A percentile compares a stretch with the other conserved stretches of the same genome.
These are phyloP conservation scores for Amoebophrya sp. DNA, from an alignment of 169 alveolate species.

Conservation along the genomic window DNA sequence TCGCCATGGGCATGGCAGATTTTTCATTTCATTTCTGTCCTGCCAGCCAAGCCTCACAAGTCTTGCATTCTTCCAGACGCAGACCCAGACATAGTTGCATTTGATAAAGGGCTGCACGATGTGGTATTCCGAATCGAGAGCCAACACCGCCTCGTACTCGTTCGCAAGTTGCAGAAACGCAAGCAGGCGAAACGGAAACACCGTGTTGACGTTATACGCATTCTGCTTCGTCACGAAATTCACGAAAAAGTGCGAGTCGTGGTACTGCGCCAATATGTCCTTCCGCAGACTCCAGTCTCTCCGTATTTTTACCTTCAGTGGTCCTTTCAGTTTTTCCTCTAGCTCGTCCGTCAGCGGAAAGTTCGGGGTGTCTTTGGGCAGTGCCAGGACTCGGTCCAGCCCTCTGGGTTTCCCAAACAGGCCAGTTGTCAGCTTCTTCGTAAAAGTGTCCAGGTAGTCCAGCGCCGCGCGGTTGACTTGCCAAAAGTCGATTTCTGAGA, in stretches of 20 bases:
- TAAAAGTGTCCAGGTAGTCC: background rate
- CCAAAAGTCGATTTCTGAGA: background rate
- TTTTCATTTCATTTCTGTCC: too few species aligned
- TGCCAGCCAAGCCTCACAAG: too few species aligned
- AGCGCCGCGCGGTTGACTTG: background rate
- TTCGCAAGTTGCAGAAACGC: background rate
- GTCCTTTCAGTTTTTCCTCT: background rate
- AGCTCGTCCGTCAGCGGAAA: background rate
- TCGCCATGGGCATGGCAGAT: too few species aligned
- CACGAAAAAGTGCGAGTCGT: background rate
- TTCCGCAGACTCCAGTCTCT: background rate
- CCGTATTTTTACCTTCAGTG: background rate
- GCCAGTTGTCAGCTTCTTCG: background rate
- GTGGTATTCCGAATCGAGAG: slow-evolving; percentile 14
- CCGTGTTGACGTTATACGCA: background rate
- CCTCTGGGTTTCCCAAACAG: too few species aligned
- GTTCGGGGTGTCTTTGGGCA: background rate
- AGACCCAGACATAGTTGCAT: too few species aligned
- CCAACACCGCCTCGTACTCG: background rate
- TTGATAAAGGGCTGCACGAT: background rate
- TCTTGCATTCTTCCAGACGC: too few species aligned
- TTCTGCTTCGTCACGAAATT: background rate
- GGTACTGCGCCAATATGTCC: background rate
- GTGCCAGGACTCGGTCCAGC: background rate
- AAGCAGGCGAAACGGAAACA: background rate